Base-by-base conservation (phyloP, 2,329 filamentous ascomycete genomes). In the Karstenula rhodostoma region DNA sequence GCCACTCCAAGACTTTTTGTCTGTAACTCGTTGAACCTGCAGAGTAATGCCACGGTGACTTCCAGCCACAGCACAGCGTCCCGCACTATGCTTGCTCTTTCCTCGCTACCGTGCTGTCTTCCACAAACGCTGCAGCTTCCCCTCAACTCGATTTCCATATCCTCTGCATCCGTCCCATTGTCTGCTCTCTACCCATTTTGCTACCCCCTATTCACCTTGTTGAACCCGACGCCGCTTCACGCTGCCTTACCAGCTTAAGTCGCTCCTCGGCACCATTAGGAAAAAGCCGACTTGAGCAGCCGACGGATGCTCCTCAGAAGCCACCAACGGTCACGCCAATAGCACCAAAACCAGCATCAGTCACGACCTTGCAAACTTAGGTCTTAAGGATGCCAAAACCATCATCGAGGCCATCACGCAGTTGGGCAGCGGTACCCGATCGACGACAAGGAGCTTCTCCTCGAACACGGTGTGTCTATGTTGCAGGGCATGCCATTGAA, bases 381-480 rank as follows among this genome's bases (percentile, higher is more conserved):
- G 84, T 64, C 60, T 82, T 72, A 81, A 72, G 81, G 85, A 73
- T 52, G 71, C 71, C 42, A 69, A 63, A 62, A 76, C 71, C 59
- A 61, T 77, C 40, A 69, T 77, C 82, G 90, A 92, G 65, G 73
- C 90, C 47, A 79, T 92, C 59, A 84, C 85, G 57, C 83, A 80
- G 62, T 88, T 91, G 76, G 75, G 88, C 33, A 89, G 86, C 67
- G 88, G 90, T 83, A 86, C 50, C 81, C 89, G 12, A 77, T 87
- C 5, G 89, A 94, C 68, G 92, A 94, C 79, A 76, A 76, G 53
- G 71, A 73, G 7, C 63, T 70, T 9, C 54, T 76, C 40, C 69
- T 76, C 17, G 84, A 86, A 64, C 73, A 85, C 72, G 83, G 82
- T 19, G 83, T 86, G 1, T 71, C 80, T 13, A 84, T 85, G 81